phyloP scores from a whole-genome alignment of 208 protist genomes.

The Wallacemonas rigidus region DNA sequence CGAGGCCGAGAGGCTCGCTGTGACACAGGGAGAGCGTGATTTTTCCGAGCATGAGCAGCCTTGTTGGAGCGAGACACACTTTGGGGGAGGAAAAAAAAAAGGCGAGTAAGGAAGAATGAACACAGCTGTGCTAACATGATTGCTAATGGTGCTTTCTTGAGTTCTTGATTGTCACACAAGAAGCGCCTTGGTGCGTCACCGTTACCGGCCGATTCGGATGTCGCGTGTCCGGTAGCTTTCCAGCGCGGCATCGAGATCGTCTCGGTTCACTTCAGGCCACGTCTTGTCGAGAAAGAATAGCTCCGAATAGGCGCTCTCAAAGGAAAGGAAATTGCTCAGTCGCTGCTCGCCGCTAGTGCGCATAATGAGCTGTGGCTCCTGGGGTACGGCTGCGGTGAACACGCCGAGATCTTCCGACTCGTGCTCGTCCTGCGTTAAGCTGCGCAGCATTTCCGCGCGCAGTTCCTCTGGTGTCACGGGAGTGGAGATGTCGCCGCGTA shows the following conservation, averaged over 20 bases:
- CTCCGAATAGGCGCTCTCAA: constrained; percentile 88
- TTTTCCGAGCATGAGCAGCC: too few relatives aligned
- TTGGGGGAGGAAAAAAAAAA: too few relatives aligned
- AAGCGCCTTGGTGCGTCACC: too few relatives aligned
- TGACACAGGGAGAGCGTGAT: too few relatives aligned
- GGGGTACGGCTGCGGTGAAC: constrained; percentile 30
- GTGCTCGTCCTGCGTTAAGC: constrained; percentile 70
- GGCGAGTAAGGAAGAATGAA: too few relatives aligned
- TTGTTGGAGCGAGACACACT: too few relatives aligned
- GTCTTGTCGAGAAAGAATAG: constrained; percentile 74
- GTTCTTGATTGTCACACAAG: too few relatives aligned
- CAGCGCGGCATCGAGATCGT: constrained; percentile 51
- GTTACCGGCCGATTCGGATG: constrained; percentile 45
- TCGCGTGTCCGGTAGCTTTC: constrained; percentile 48
- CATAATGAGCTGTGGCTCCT: constrained; percentile 82
- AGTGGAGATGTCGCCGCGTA: background rate
- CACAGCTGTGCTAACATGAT: too few relatives aligned
- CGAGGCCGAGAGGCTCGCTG: too few relatives aligned
- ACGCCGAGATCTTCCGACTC: constrained; percentile 51
- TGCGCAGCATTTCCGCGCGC: constrained; percentile 76
- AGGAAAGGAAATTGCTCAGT: constrained; percentile 89
- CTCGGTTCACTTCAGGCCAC: constrained; percentile 75
- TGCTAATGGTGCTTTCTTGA: too few relatives aligned
- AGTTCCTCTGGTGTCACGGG: constrained; percentile 59
- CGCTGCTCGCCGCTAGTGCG: constrained; percentile 87